phyloP scores from a whole-genome alignment of 192 early-diverging fungal species.

The Dissophora globulifera region DNA sequence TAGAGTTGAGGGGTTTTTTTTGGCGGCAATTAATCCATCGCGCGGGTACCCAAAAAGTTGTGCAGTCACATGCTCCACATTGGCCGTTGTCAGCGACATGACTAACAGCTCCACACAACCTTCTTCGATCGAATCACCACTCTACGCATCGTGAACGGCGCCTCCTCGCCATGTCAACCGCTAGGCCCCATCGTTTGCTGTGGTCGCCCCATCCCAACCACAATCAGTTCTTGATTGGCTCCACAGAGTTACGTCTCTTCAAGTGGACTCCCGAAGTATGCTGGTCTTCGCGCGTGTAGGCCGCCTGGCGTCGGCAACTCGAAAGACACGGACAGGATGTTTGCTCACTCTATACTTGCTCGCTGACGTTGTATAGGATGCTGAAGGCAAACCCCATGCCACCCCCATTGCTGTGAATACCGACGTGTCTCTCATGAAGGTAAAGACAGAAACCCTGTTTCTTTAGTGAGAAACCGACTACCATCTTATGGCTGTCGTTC shows the following conservation, averaged over 20 bases:
- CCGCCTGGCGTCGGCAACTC: no score
- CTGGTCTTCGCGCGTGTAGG: no score
- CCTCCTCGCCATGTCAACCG: slow-evolving; percentile 52
- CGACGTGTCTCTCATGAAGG: slow-evolving; percentile 59
- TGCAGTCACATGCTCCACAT: no score
- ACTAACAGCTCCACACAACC: no score
- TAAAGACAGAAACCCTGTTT: slow-evolving; percentile 20
- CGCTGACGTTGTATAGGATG: slow-evolving; percentile 20
- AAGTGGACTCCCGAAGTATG: slow-evolving; percentile 60
- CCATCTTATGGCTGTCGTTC: no score
- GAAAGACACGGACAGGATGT: no score
- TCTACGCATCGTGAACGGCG: slow-evolving; percentile 4
- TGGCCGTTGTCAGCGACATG: no score
- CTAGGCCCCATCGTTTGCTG: slow-evolving; percentile 54
- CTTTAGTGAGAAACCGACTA: no score
- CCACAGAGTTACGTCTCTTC: slow-evolving; percentile 66
- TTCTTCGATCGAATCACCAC: not conserved
- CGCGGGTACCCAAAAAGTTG: no score
- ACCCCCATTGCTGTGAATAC: slow-evolving; percentile 59
- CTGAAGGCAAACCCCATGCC: slow-evolving; percentile 38
- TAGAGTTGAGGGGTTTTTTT: no score
- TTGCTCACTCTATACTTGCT: not conserved
- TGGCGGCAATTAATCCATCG: no score
- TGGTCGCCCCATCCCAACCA: slow-evolving; percentile 64
- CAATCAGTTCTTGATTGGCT: slow-evolving; percentile 68